phyloP scores from a whole-genome alignment of 2,329 filamentous ascomycete species.

The Neonectria sp. region DNA sequence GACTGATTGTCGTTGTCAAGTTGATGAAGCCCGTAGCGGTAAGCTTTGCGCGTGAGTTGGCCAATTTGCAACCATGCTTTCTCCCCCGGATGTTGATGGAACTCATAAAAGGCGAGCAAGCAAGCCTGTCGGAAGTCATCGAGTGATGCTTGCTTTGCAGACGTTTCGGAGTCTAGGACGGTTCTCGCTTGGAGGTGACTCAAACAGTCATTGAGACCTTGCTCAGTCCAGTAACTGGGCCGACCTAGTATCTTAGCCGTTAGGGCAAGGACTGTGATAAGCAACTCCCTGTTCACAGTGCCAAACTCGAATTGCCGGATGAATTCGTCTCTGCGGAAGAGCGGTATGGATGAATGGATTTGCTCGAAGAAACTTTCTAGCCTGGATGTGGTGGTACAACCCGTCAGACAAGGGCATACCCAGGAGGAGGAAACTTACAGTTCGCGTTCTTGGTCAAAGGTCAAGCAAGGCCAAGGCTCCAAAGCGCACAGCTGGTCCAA shows the following conservation, averaged over 20 bases:
- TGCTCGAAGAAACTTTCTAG: slow-evolving; percentile 4
- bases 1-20: slow-evolving; percentile 3
- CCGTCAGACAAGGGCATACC: slow-evolving; percentile 3
- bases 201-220: slow-evolving; percentile 2
- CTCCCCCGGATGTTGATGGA: slow-evolving; percentile 4
- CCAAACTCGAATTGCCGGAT: slow-evolving; percentile 3
- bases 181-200: slow-evolving; percentile 1
- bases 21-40: slow-evolving; percentile 3
- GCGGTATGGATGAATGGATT: slow-evolving; percentile 1
- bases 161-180: slow-evolving; percentile 3
- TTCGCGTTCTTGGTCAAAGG: slow-evolving; percentile 4
- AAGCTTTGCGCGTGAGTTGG: slow-evolving; percentile 1
- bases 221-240: slow-evolving; percentile 4
- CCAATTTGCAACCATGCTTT: slow-evolving; percentile 3
- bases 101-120: slow-evolving; percentile 3
- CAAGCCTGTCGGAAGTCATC: background rate
- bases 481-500: background rate
- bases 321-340: slow-evolving; percentile 3
- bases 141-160: background rate
- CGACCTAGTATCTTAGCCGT: slow-evolving; percentile 3
- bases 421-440: slow-evolving; percentile 1
- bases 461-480: background rate
- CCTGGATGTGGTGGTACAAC: background rate
- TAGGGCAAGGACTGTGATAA: slow-evolving; percentile 3
- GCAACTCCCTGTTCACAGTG: slow-evolving; percentile 1